phyloP scores from a whole-genome alignment of 129 eudicot species.

The Chrysanthemum makinoi region DNA sequence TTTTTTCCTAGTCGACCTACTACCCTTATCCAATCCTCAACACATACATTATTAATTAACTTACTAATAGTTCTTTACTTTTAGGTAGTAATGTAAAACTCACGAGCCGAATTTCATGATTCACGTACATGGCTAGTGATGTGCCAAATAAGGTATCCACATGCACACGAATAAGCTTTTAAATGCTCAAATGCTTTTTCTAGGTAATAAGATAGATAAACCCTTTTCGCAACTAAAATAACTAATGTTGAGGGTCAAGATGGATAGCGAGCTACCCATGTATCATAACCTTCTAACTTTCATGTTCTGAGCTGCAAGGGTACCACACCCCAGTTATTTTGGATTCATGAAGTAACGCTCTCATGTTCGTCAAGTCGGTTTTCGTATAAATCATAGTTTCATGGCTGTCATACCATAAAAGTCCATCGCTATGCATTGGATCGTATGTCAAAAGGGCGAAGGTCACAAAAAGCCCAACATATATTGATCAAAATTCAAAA shows the following conservation, averaged over 20 bases:
- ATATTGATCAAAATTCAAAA: no score
- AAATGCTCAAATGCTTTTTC: not conserved
- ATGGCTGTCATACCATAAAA: no score
- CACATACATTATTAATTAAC: not conserved
- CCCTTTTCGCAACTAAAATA: not conserved
- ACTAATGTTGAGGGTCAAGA: not conserved
- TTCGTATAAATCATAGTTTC: no score
- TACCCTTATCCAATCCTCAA: not conserved
- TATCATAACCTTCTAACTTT: no score
- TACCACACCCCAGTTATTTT: no score
- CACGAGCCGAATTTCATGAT: not conserved
- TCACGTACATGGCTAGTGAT: not conserved
- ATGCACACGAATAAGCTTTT: not conserved
- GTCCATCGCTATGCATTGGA: no score
- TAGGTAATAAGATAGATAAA: not conserved
- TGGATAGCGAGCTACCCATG: not conserved
- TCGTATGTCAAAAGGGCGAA: no score
- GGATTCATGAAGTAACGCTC: no score
- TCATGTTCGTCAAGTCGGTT: no score
- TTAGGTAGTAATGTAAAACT: not conserved
- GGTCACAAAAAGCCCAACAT: no score
- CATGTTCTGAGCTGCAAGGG: no score
- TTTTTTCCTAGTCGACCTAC: slow-evolving; percentile 1
- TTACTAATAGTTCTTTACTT: not conserved
- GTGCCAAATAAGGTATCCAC: not conserved